A percentile compares a stretch with the other conserved stretches of the same genome.
Evolutionary conservation across 805 yeast genomes (phyloP).

Genomic region (Starmera caribaea): DNA sequence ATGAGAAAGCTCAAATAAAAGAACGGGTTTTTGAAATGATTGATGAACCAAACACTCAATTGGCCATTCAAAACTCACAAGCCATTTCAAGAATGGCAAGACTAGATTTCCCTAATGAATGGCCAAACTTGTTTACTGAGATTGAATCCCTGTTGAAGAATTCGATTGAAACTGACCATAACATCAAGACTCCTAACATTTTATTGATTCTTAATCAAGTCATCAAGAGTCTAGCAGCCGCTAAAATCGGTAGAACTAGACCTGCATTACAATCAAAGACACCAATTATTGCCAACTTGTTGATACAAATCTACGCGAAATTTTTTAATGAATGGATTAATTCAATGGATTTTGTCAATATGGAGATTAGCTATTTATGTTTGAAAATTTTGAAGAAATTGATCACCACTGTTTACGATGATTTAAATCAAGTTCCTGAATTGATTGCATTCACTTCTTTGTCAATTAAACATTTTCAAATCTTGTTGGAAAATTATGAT

Average conservation of each 20-base stretch:
- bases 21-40: constrained; percentile 46
- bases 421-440: constrained; percentile 49
- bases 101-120: constrained; percentile 76
- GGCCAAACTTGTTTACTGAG: constrained; percentile 76
- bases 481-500: constrained; percentile 45
- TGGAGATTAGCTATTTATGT: constrained; percentile 72
- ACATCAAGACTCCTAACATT: constrained; percentile 50
- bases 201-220: constrained; percentile 67
- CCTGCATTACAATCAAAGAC: constrained; percentile 68
- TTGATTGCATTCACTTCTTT: constrained; percentile 52
- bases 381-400: constrained; percentile 68
- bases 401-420: constrained; percentile 66
- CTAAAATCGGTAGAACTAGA: constrained; percentile 75
- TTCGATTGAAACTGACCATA: constrained; percentile 32
- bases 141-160: constrained; percentile 35
- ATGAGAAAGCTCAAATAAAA: constrained; percentile 63
- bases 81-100: constrained; percentile 72
- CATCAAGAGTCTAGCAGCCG: constrained; percentile 62
- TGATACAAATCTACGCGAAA: constrained; percentile 48
- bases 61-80: constrained; percentile 77
- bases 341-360: constrained; percentile 34
- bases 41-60: constrained; percentile 63
- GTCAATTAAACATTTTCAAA: constrained; percentile 50
- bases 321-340: constrained; percentile 58
- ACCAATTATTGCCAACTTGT: constrained; percentile 48